Percentiles rank a stretch among this genome's conserved stretches.
Evolutionary conservation across 139 green algal species (phyloP).

Genomic region (Chloropicon primus): DNA sequence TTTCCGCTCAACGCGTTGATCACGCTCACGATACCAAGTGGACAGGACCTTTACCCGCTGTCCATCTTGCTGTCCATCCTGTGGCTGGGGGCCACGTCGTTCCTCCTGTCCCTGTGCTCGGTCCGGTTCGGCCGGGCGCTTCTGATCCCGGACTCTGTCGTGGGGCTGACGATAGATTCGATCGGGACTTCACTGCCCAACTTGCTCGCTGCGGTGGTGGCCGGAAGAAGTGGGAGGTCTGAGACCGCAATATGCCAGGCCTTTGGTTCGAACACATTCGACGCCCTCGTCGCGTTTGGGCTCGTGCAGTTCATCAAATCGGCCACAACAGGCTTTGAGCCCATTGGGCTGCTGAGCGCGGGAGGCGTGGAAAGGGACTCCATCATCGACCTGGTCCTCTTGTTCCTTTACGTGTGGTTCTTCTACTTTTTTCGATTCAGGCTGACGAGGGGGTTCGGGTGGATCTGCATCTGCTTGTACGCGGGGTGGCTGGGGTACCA

Average conservation of each 20-base stretch:
- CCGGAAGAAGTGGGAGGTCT: not conserved
- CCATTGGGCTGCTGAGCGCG: not conserved
- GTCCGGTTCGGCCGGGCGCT: not conserved
- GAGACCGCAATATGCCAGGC: constrained; percentile 7
- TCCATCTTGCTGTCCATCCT: not conserved
- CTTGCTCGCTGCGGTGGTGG: constrained; percentile 1
- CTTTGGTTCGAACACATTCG: constrained; percentile 2
- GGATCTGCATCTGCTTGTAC: not conserved
- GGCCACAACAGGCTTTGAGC: not conserved
- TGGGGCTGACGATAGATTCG: not conserved
- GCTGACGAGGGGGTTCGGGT: not conserved
- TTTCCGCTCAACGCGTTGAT: not conserved
- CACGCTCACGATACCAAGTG: not conserved
- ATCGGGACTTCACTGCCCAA: constrained; percentile 1
- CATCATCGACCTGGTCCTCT: not conserved
- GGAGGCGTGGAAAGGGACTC: not conserved
- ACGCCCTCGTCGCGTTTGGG: constrained; percentile 3
- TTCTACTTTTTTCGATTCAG: not conserved
- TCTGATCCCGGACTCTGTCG: not conserved
- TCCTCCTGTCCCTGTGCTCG: not conserved
- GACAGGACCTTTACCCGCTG: not conserved
- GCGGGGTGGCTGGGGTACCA: not conserved
- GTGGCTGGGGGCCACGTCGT: not conserved
- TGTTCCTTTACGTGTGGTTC: not conserved
- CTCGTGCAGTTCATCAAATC: not conserved